A percentile compares a stretch with the other conserved stretches of the same genome.
Conservation (phyloP, 2,329 filamentous ascomycete species). For the Aphanocladium album region DNA sequence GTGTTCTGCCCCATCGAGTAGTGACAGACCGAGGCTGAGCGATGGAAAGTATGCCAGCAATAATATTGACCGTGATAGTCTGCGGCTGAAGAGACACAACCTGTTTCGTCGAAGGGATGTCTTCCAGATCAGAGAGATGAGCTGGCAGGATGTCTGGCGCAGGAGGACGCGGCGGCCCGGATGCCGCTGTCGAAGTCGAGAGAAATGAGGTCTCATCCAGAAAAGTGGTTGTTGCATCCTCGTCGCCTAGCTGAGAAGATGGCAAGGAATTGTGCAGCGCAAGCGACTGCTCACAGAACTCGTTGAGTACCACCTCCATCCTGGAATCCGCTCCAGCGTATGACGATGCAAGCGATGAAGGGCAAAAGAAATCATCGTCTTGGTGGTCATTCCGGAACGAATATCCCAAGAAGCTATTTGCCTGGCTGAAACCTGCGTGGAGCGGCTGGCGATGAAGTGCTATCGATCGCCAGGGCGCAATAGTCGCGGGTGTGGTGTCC, state of each 20-base stretch:
- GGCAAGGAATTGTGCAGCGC: constrained; percentile 61
- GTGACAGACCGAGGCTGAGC: constrained; percentile 61
- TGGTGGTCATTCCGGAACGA: constrained; percentile 24
- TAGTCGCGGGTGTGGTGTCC: constrained; percentile 28
- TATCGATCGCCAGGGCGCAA: constrained; percentile 50
- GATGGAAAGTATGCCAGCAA: constrained; percentile 74
- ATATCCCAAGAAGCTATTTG: constrained; percentile 30
- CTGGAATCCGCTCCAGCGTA: neutral
- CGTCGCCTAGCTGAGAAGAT: constrained; percentile 51
- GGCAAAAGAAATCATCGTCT: constrained; percentile 40
- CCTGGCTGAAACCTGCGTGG: constrained; percentile 49
- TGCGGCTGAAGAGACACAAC: constrained; percentile 67
- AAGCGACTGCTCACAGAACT: constrained; percentile 77
- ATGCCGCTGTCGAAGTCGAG: constrained; percentile 18
- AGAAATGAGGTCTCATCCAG: constrained; percentile 32
- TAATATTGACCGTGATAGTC: constrained; percentile 74
- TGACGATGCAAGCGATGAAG: constrained; percentile 20
- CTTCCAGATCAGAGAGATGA: constrained; percentile 52
- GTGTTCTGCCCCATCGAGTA: constrained; percentile 57
- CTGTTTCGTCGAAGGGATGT: constrained; percentile 63
- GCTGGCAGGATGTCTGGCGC: constrained; percentile 23
- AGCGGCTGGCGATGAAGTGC: constrained; percentile 42
- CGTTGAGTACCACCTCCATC: constrained; percentile 40
- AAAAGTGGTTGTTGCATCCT: constrained; percentile 27
- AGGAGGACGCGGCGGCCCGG: constrained; percentile 17